These are phyloP conservation scores for Alternaria postmessia DNA, from an alignment of 2,329 filamentous ascomycete species.

Conservation along the genomic window DNA sequence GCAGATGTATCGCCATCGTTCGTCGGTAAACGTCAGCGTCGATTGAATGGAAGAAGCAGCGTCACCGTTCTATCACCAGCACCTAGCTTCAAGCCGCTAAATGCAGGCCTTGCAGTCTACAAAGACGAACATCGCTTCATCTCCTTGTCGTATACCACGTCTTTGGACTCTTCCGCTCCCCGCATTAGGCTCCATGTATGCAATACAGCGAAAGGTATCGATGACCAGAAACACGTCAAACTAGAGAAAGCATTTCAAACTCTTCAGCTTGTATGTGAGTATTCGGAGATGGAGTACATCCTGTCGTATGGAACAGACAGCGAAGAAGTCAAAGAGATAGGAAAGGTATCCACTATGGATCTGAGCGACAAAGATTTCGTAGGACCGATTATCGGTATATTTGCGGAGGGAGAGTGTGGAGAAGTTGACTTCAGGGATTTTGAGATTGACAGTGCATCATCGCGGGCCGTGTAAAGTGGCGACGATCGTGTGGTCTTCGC, in stretches of 20 bases:
- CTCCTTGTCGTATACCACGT: conserved; percentile 7
- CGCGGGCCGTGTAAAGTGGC: not conserved
- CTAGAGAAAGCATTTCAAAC: not conserved
- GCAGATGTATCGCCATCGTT: too few species aligned
- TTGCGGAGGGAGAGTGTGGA: conserved; percentile 1
- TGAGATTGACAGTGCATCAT: not conserved
- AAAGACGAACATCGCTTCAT: conserved; percentile 32
- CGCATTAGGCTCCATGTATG: conserved; percentile 2
- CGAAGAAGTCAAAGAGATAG: not conserved
- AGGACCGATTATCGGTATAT: conserved; percentile 24
- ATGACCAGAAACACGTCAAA: not conserved
- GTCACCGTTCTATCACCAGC: not conserved
- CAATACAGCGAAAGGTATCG: conserved; percentile 19
- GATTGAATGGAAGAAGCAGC: conserved; percentile 13
- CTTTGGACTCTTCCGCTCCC: not conserved
- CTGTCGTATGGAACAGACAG: conserved; percentile 5
- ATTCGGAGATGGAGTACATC: conserved; percentile 15
- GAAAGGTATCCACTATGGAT: conserved; percentile 11
- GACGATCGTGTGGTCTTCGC: not conserved
- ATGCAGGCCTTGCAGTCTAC: conserved; percentile 19
- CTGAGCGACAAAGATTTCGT: conserved; percentile 25
- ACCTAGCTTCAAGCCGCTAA: not conserved
- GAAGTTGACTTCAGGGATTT: not conserved
- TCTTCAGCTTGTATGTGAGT: conserved; percentile 4
- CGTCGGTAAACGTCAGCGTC: too few species aligned